phyloP scores from a whole-genome alignment of 371 early-diverging fungal genomes.

The Mortierella sp. region DNA sequence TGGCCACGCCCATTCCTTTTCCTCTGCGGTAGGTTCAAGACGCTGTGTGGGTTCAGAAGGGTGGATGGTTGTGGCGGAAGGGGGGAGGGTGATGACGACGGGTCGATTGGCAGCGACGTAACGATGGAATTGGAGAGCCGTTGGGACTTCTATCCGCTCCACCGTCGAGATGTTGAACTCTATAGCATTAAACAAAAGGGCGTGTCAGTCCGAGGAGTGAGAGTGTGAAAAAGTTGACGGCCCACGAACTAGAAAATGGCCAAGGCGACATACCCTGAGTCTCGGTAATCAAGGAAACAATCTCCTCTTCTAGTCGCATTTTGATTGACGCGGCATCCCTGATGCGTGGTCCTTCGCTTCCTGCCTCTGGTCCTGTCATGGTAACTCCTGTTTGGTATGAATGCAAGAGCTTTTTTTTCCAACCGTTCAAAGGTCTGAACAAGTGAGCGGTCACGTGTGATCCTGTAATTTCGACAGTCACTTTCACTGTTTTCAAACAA shows the following conservation, averaged over 20 bases:
- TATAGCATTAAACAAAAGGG: not conserved
- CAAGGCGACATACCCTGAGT: conserved; percentile 37
- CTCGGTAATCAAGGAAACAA: conserved; percentile 45
- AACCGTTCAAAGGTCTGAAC: not conserved
- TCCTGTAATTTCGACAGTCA: not conserved
- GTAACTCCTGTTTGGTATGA: not conserved
- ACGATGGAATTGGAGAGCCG: conserved; percentile 64
- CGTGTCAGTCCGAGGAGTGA: not conserved
- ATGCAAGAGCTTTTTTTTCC: not conserved
- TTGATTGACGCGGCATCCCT: conserved; percentile 34
- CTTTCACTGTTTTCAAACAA: not conserved
- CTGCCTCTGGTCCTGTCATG: conserved; percentile 8
- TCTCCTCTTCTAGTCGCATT: conserved; percentile 55
- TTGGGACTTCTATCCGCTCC: conserved; percentile 58
- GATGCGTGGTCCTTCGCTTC: conserved; percentile 3
- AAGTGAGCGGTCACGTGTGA: not conserved
- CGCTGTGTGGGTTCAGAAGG: conserved; percentile 24
- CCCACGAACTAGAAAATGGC: not conserved
- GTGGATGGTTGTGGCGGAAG: conserved; percentile 22
- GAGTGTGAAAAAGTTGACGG: not conserved
- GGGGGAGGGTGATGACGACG: conserved; percentile 57
- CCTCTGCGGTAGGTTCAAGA: conserved; percentile 19
- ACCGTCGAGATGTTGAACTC: conserved; percentile 52
- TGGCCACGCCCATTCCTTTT: conserved; percentile 67
- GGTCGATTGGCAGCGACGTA: conserved; percentile 60